Evolutionary conservation across 139 green algal species (phyloP).

Genomic region (Volvox africanus): DNA sequence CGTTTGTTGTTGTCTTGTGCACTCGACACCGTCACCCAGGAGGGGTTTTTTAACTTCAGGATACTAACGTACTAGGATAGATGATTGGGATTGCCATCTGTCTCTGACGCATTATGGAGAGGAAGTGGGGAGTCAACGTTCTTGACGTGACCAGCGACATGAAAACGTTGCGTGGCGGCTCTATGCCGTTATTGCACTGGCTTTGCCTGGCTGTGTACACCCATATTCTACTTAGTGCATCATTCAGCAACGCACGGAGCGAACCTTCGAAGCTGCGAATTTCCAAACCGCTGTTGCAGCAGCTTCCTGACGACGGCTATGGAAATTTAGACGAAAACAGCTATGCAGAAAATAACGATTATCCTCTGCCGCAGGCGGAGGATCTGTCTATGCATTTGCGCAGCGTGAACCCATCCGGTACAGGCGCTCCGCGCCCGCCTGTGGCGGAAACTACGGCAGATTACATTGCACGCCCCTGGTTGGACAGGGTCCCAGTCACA

Average conservation of each 20-base stretch:
- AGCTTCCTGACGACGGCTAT: not conserved
- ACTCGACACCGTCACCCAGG: too few relatives aligned
- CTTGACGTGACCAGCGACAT: too few relatives aligned
- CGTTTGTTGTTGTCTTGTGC: too few relatives aligned
- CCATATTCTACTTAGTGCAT: not conserved
- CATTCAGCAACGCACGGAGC: not conserved
- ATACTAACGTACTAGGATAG: too few relatives aligned
- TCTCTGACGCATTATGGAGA: too few relatives aligned
- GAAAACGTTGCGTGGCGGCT: too few relatives aligned
- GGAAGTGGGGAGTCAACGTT: too few relatives aligned
- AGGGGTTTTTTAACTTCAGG: too few relatives aligned
- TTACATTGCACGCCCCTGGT: not conserved
- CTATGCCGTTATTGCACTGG: not conserved
- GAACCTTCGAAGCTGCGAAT: not conserved
- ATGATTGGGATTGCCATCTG: too few relatives aligned
- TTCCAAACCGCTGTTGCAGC: not conserved
- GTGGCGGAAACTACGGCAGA: not conserved
- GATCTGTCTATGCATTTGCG: not conserved
- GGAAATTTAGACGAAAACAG: not conserved
- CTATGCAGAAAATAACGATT: not conserved
- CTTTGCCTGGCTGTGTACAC: not conserved
- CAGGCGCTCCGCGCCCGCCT: not conserved
- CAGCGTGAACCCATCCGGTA: not conserved
- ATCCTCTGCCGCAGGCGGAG: not conserved
- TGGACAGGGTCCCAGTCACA: not conserved